Evolutionary conservation across 257 asterid genomes (phyloP).

Genomic region (Solanum dulcamara): DNA sequence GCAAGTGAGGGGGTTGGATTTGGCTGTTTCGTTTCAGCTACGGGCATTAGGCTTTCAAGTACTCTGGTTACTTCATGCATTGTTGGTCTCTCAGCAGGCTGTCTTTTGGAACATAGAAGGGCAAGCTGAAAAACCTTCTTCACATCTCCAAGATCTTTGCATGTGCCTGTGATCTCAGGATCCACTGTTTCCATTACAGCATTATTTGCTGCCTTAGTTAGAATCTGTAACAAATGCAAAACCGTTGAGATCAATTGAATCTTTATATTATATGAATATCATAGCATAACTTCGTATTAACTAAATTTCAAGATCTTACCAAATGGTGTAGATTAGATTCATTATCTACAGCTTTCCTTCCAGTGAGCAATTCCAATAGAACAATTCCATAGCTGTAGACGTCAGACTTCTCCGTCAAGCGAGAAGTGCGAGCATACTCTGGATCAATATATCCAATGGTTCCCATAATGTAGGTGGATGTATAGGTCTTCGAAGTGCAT

Average conservation of each 20-base stretch:
- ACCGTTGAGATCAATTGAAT: not conserved
- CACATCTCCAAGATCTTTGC: conserved; percentile 71
- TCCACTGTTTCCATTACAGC: conserved; percentile 89
- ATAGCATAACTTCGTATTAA: not conserved
- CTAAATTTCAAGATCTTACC: conserved; percentile 26
- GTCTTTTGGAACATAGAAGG: conserved; percentile 77
- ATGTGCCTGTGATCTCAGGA: conserved; percentile 64
- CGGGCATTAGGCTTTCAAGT: conserved; percentile 40
- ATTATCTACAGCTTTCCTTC: conserved; percentile 79
- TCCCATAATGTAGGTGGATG: conserved; percentile 86
- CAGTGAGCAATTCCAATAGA: conserved; percentile 70
- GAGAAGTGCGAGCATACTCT: conserved; percentile 90
- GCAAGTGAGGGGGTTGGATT: not conserved
- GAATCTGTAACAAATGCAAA: conserved; percentile 28
- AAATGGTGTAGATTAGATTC: conserved; percentile 82
- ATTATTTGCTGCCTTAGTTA: conserved; percentile 64
- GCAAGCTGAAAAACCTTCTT: conserved; percentile 95
- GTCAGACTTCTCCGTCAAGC: conserved; percentile 90
- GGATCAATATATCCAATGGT: conserved; percentile 96
- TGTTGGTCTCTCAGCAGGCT: conserved; percentile 73
- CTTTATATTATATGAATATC: not conserved
- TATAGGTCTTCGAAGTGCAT: conserved; percentile 60
- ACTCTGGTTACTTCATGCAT: conserved; percentile 92
- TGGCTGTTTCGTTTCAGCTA: conserved; percentile 14
- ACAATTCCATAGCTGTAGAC: conserved; percentile 87